Base-by-base conservation (phyloP, 306 rosid genomes). In the Corylus heterophylla region DNA sequence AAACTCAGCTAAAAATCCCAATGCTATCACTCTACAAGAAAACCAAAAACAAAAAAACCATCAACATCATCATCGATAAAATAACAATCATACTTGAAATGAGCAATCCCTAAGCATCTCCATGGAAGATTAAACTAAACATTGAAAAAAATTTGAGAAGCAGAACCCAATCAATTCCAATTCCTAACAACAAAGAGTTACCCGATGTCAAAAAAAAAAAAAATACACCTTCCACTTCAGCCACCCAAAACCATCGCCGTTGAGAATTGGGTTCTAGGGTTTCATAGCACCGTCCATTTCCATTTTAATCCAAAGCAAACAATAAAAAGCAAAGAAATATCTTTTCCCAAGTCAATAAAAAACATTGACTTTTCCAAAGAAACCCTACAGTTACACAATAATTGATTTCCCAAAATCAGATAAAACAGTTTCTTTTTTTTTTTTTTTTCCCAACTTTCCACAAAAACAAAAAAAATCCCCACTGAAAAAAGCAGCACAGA, bases 1-100 rank as follows among this genome's bases (percentile, higher is more conserved):
- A 42, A 84, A 68, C 67, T 81, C 74, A 12, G 54, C 81, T 12
- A 12, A 63, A n/a, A 73, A 77, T 54, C 39, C 74, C 77, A 31
- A 67, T 55, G 73, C 75, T 29, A 81, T 75, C 47, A 51, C 59
- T 69, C 76, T 69, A 72, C 75, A 76, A 35, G 50, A 49, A 75
- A 42, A n/a, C 27, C 74, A 64, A 50, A 67, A 51, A 47, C 52
- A 51, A 74, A 52, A 49, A 61, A 54, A 64, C 27, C 67, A 72
- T 61, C 71, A 72, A 39, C 29, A 82, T 12, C 9, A 70, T 37
- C 64, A 50, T 54, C 64, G 29, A 17, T 42, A 17, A 44, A 12
- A 44, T 25, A 17, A 67, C 3, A 67, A 3, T 11, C 6, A 13
- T 17, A n/a, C 12, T 18, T 8, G 7, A 42, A 44, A 42, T 11